Percentiles rank a stretch among this genome's conserved stretches.
Evolutionary conservation across 768 basidiomycete genomes (phyloP).

Genomic region (Lentinula sp.): DNA sequence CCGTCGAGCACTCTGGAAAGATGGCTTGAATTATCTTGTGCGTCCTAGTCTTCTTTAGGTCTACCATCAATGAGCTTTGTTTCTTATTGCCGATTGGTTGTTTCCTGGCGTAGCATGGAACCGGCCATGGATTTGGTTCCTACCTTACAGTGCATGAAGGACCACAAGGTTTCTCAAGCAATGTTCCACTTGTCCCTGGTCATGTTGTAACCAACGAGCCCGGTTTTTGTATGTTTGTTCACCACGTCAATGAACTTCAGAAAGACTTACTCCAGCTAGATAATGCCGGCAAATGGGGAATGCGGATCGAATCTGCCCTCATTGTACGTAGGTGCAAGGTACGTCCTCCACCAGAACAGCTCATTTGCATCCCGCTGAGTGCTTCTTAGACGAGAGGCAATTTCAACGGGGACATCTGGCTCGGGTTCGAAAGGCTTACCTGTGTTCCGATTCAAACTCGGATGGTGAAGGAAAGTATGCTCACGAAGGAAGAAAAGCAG

Average conservation of each 20-base stretch:
- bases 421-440: slow-evolving; percentile 88
- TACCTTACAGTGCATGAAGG: slow-evolving; percentile 87
- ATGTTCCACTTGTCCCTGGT: slow-evolving; percentile 70
- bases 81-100: slow-evolving; percentile 8
- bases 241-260: neutral
- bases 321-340: slow-evolving; percentile 40
- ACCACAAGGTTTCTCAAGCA: slow-evolving; percentile 69
- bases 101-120: slow-evolving; percentile 60
- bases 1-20: slow-evolving; percentile 83
- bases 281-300: slow-evolving; percentile 75
- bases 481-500: slow-evolving; percentile 77
- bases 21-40: slow-evolving; percentile 76
- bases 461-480: slow-evolving; percentile 81
- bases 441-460: slow-evolving; percentile 90
- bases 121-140: slow-evolving; percentile 86
- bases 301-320: slow-evolving; percentile 88
- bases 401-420: slow-evolving; percentile 74
- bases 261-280: slow-evolving; percentile 31
- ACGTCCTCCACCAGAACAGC: neutral
- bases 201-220: slow-evolving; percentile 94
- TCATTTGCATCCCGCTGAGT: slow-evolving; percentile 6
- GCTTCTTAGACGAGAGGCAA: slow-evolving; percentile 55
- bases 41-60: slow-evolving; percentile 17
- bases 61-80: neutral
- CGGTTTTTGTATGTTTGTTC: slow-evolving; percentile 67